Base-by-base conservation (phyloP, 108 stramenopile species). In the Epithemia pelagica region DNA sequence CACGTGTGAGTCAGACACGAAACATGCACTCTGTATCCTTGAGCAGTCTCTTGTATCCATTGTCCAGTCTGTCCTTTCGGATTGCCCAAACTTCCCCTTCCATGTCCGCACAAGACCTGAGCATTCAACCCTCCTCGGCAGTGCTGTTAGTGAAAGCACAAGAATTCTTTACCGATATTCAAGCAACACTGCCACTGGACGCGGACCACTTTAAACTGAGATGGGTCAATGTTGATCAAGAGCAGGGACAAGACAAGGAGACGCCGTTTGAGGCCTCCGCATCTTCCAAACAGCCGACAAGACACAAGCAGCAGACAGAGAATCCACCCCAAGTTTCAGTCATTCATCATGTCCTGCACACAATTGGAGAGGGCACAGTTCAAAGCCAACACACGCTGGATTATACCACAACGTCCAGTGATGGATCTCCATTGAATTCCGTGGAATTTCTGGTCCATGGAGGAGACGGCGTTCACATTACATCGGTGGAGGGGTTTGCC, bases 301-400 rank as follows among this genome's bases (percentile, higher is more conserved):
- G 52, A 19, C 10, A 10, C 18, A 19, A 10, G 19, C 18, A 52
- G 19, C 18, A 18, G 18, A 19, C 52, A 19, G 52, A 52, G 52
- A 19, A 52, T 10, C 18, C 19, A 10, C 52, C 52, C 19, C 56
- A 57, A 27, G 56, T 57, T 23, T 3, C 56, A 7, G 56, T 26
- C 26, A n/a, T 57, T 21, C 56, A 57, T 26, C 25, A 57, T 5
- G 56, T 57, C 26, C 5, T 57, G 56, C 56, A 57, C 21, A 26
- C 56, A 3, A 27, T 57, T 23, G 56, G 56, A 7, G 56, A 57
- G 26, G 56, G 56, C 56, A 57, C 21, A 19, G 56, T 57, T 7
- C 22, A 27, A 27, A 57, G 56, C 21, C 26, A 23, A 27, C 56
- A 57, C 56, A 19, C 26, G 7, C 26, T 57, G 56, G 56, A 57